These are phyloP conservation scores for Penicillium pulvis DNA, from an alignment of 495 filamentous ascomycete genomes.

Conservation along the genomic window DNA sequence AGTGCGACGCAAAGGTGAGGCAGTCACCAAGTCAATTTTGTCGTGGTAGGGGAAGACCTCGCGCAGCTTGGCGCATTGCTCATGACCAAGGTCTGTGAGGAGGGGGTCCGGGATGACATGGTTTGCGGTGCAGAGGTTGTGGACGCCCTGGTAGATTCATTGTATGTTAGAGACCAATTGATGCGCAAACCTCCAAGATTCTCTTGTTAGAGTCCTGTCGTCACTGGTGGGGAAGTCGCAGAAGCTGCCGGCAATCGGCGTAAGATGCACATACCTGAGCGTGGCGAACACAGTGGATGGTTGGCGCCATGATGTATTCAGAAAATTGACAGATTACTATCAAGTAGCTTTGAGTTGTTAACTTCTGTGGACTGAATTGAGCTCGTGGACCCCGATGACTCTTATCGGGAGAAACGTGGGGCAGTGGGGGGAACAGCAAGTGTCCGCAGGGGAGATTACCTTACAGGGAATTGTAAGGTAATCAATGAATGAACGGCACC, in stretches of 20 bases:
- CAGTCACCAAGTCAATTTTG: slow-evolving; percentile 69
- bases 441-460: background rate
- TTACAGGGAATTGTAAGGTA: background rate
- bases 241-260: background rate
- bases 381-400: slow-evolving; percentile 14
- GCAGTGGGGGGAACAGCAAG: slow-evolving; percentile 15
- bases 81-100: slow-evolving; percentile 73
- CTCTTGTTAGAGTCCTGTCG: background rate
- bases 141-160: slow-evolving; percentile 63
- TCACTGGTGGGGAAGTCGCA: background rate
- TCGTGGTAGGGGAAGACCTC: slow-evolving; percentile 64
- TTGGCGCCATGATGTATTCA: slow-evolving; percentile 37
- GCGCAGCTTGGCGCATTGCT: slow-evolving; percentile 70
- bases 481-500: background rate
- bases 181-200: background rate
- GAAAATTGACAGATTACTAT: background rate
- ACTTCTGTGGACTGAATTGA: background rate
- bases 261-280: slow-evolving; percentile 44
- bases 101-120: slow-evolving; percentile 74
- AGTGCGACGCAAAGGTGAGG: slow-evolving; percentile 83
- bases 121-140: slow-evolving; percentile 77
- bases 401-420: slow-evolving; percentile 29
- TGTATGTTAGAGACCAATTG: slow-evolving; percentile 11
- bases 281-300: slow-evolving; percentile 56
- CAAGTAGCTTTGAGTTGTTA: too few species aligned